Evolutionary conservation across 352 stramenopile genomes (phyloP).

Genomic region (Phytophthora rubi): DNA sequence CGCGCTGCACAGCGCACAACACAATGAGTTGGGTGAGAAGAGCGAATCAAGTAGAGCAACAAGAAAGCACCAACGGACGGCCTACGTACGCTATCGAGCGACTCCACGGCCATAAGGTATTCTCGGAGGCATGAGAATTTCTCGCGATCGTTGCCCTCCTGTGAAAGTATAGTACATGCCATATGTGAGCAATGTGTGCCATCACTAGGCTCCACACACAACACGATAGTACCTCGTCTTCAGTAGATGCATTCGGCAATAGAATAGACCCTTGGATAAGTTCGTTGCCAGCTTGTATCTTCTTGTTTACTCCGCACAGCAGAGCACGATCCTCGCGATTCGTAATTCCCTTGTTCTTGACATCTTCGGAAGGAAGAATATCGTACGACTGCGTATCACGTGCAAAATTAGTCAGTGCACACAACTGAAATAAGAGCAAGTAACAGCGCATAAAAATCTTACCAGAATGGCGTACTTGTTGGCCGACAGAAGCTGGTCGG

Average conservation of each 20-base stretch:
- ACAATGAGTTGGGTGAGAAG: not conserved
- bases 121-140: constrained; percentile 88
- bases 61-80: constrained; percentile 11
- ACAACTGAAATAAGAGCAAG: not conserved
- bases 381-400: constrained; percentile 71
- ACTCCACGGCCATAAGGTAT: constrained; percentile 77
- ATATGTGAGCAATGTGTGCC: constrained; percentile 5
- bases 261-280: constrained; percentile 81
- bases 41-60: not conserved
- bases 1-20: constrained; percentile 27
- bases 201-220: not conserved
- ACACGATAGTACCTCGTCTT: constrained; percentile 53
- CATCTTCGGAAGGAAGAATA: constrained; percentile 81
- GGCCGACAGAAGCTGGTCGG: constrained; percentile 72
- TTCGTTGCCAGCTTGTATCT: constrained; percentile 56
- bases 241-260: constrained; percentile 57
- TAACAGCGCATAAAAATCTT: constrained; percentile 20
- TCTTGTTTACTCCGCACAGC: constrained; percentile 79
- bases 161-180: constrained; percentile 19
- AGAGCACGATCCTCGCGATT: constrained; percentile 74
- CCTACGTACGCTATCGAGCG: constrained; percentile 69
- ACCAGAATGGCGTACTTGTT: constrained; percentile 89
- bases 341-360: constrained; percentile 77
- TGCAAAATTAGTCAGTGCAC: constrained; percentile 2
- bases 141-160: constrained; percentile 66